phyloP scores from a whole-genome alignment of 1,284 basidiomycete species.

The Marasmius tenuissimus region DNA sequence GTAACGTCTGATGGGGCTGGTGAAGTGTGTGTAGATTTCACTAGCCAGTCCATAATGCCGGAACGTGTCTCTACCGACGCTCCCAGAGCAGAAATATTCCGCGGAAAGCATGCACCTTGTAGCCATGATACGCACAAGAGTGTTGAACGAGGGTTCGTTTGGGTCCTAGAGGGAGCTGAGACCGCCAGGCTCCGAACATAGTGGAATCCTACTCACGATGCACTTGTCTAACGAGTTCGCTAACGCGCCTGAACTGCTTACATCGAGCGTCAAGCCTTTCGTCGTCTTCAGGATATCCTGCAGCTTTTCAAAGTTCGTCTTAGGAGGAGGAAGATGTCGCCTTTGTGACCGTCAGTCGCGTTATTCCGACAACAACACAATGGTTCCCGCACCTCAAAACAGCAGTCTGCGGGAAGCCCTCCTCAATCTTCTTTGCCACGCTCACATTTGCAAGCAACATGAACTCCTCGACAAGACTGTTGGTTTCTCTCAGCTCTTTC shows the following conservation, averaged over 20 bases:
- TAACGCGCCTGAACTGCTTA: slow-evolving; percentile 90
- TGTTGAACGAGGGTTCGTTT: slow-evolving; percentile 88
- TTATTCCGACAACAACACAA: not conserved
- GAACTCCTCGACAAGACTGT: slow-evolving; percentile 97
- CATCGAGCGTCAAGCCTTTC: slow-evolving; percentile 84
- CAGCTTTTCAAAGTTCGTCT: slow-evolving; percentile 93
- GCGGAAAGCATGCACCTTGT: slow-evolving; percentile 98
- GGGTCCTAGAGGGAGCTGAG: slow-evolving; percentile 56
- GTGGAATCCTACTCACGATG: slow-evolving; percentile 53
- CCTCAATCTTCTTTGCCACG: slow-evolving; percentile 90
- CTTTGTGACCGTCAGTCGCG: slow-evolving; percentile 35
- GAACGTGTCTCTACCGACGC: slow-evolving; percentile 90
- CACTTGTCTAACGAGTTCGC: slow-evolving; percentile 90
- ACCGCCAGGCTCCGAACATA: not conserved
- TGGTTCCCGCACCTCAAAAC: slow-evolving; percentile 70
- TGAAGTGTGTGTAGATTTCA: slow-evolving; percentile 98
- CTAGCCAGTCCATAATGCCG: slow-evolving; percentile 97
- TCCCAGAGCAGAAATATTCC: slow-evolving; percentile 97
- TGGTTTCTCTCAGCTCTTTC: slow-evolving; percentile 92
- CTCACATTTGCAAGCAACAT: slow-evolving; percentile 98
- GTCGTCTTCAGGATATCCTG: slow-evolving; percentile 92
- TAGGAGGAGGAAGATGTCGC: slow-evolving; percentile 92
- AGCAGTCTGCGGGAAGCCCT: slow-evolving; percentile 94
- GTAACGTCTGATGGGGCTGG: slow-evolving; percentile 91
- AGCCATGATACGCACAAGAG: slow-evolving; percentile 97